phyloP scores from a whole-genome alignment of 257 asterid species.

The Rhazya stricta region DNA sequence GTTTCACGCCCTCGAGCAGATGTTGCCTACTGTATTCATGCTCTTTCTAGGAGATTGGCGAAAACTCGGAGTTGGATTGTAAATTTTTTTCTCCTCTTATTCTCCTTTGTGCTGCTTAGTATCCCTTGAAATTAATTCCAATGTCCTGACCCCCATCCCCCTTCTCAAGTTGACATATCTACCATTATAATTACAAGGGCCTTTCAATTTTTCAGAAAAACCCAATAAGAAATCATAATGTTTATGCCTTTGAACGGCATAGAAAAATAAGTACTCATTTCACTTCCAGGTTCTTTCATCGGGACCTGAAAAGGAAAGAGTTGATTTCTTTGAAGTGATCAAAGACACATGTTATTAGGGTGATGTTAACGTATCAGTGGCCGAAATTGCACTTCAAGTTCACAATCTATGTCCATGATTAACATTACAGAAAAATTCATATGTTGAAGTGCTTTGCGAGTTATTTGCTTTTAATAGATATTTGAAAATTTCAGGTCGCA shows the following conservation, averaged over 20 bases:
- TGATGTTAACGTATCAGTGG: neutral
- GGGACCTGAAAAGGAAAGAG: neutral
- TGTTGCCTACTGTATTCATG: constrained; percentile 85
- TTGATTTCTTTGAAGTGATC: neutral
- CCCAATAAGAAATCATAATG: neutral
- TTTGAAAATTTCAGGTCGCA: constrained; percentile 57
- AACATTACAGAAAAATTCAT: too few species aligned
- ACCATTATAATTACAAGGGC: neutral
- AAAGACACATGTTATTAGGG: neutral
- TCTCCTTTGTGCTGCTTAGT: neutral
- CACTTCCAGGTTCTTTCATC: too few species aligned
- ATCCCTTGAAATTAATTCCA: neutral
- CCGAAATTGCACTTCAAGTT: neutral
- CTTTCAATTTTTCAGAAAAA: neutral
- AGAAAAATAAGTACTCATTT: too few species aligned
- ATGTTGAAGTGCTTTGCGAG: neutral
- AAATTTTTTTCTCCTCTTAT: constrained; percentile 13
- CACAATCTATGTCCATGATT: neutral
- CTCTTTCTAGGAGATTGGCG: constrained; percentile 65
- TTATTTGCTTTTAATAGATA: neutral
- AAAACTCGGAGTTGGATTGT: constrained; percentile 84
- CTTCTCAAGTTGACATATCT: neutral
- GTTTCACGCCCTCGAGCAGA: constrained; percentile 81
- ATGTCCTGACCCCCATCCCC: neutral
- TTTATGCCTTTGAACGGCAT: neutral